These are phyloP conservation scores for Xylaria venustula DNA, from an alignment of 495 filamentous ascomycete species.

Conservation along the genomic window DNA sequence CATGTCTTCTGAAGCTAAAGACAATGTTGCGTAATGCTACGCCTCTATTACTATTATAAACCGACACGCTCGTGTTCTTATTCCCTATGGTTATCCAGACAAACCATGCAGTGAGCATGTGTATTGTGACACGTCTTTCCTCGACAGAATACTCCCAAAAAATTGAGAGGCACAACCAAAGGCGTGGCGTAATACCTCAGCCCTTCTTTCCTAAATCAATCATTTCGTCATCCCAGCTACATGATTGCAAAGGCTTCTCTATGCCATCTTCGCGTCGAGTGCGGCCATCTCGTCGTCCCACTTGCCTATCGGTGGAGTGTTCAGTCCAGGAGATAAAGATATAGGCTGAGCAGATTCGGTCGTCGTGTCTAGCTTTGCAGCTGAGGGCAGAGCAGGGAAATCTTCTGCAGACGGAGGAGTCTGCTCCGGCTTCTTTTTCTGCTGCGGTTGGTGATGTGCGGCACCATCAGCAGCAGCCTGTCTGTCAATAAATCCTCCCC, in stretches of 20 bases:
- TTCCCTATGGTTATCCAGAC: neutral
- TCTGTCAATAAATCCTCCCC: slow-evolving; percentile 24
- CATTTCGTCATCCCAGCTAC: neutral
- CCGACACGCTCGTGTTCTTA: neutral
- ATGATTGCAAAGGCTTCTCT: neutral
- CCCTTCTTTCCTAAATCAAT: neutral
- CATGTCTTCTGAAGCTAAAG: neutral
- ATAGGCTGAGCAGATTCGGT: slow-evolving; percentile 2
- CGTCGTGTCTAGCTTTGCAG: slow-evolving; percentile 31
- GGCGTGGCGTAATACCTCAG: neutral
- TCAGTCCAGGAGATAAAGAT: slow-evolving; percentile 10
- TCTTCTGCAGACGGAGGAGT: slow-evolving; percentile 30
- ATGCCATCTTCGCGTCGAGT: slow-evolving; percentile 24
- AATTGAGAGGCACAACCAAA: neutral
- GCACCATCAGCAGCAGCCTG: neutral
- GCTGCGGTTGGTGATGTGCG: slow-evolving; percentile 15
- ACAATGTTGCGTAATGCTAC: neutral
- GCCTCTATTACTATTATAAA: slow-evolving; percentile 14
- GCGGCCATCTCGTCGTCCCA: slow-evolving; percentile 52
- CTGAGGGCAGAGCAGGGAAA: slow-evolving; percentile 42
- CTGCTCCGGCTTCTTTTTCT: slow-evolving; percentile 19
- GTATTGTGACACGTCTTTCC: neutral
- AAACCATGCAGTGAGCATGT: neutral
- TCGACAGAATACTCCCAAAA: neutral
- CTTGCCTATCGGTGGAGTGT: slow-evolving; percentile 35